These are phyloP conservation scores for Dendrobium huoshanense DNA, from an alignment of 106 monocot genomes.

Conservation along the genomic window DNA sequence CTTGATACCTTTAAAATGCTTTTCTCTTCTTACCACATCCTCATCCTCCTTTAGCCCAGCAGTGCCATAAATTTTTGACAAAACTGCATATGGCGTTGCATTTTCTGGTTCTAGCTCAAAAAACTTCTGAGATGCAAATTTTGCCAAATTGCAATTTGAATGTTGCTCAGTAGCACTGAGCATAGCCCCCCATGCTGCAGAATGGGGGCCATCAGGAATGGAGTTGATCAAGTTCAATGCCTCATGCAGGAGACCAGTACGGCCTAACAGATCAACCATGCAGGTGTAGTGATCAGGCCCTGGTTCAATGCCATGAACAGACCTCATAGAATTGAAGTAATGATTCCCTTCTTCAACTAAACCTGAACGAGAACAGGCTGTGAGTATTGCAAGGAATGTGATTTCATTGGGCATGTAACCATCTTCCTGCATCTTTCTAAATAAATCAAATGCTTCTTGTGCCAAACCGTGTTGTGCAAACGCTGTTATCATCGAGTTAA, in stretches of 20 bases:
- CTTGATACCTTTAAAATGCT: conserved; percentile 18
- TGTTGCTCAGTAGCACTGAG: conserved; percentile 35
- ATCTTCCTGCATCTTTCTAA: conserved; percentile 11
- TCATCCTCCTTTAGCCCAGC: conserved; percentile 42
- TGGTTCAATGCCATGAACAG: conserved; percentile 23
- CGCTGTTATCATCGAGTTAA: conserved; percentile 55
- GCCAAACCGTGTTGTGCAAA: conserved; percentile 39
- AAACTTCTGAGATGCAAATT: conserved; percentile 25
- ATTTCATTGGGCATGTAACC: conserved; percentile 23
- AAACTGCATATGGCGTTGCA: conserved; percentile 34
- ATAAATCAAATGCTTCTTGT: conserved; percentile 27
- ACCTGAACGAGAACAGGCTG: conserved; percentile 33
- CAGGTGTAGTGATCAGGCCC: conserved; percentile 33
- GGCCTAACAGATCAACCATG: conserved; percentile 40
- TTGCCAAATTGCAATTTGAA: conserved; percentile 28
- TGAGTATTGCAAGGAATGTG: conserved; percentile 25
- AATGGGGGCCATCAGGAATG: conserved; percentile 28
- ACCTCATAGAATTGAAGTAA: conserved; percentile 26
- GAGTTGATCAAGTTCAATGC: conserved; percentile 21
- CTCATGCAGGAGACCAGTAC: conserved; percentile 24
- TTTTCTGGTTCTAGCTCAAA: conserved; percentile 38
- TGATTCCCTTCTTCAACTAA: conserved; percentile 28
- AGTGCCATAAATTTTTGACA: conserved; percentile 39
- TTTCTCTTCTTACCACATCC: conserved; percentile 20
- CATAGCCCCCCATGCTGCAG: conserved; percentile 40